Conservation (phyloP, 140 eudicot species). For the Ambrosia hybrid region DNA sequence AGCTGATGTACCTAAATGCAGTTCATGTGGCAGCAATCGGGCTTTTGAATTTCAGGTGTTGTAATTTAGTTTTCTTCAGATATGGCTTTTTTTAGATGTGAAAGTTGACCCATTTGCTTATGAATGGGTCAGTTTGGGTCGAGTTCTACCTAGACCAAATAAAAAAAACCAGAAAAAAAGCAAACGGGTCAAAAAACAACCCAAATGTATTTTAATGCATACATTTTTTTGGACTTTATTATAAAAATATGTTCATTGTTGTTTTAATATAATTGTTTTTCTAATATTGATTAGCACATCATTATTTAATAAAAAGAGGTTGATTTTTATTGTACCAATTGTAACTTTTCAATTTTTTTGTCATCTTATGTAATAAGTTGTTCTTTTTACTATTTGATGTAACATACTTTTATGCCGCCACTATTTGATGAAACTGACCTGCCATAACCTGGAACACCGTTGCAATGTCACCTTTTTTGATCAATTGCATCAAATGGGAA, state of each 20-base stretch:
- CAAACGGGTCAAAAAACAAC: not conserved
- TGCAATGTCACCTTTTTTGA: no score
- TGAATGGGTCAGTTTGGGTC: not conserved
- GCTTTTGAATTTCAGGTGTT: conserved; percentile 68
- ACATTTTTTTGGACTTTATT: not conserved
- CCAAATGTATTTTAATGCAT: not conserved
- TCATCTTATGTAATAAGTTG: not conserved
- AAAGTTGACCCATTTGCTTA: not conserved
- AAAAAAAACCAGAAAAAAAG: not conserved
- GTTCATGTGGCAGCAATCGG: conserved; percentile 43
- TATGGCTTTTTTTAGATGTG: not conserved
- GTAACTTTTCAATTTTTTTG: no score
- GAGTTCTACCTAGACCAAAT: not conserved
- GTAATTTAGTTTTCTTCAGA: not conserved
- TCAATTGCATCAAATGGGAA: no score
- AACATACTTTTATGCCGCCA: no score
- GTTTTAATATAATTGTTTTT: not conserved
- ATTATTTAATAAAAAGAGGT: no score
- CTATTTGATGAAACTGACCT: no score
- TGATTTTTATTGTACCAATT: no score
- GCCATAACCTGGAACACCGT: no score
- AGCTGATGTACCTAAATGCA: conserved; percentile 56
- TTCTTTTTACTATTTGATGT: no score
- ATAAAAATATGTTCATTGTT: not conserved
- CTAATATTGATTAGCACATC: not conserved